Conservation (phyloP, 768 basidiomycete genomes). For the Nidularia pulvinata region DNA sequence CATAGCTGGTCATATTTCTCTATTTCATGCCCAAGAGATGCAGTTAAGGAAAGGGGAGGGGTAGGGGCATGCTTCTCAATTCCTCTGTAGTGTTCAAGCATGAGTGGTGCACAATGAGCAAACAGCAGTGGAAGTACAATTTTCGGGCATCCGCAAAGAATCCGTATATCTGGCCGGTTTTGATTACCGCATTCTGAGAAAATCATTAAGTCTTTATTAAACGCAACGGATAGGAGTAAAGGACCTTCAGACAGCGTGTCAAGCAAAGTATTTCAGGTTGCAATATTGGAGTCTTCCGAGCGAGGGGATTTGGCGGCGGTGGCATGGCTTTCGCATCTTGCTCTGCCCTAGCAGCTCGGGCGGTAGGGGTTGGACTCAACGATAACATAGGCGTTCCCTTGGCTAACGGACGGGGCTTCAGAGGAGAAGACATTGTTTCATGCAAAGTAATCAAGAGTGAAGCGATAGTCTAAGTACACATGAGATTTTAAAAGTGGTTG, state of each 20-base stretch:
- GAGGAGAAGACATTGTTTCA: not conserved
- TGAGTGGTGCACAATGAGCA: not conserved
- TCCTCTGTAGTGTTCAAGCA: constrained; percentile 33
- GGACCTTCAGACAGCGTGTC: constrained; percentile 55
- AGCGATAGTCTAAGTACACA: no score
- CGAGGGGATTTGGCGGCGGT: constrained; percentile 45
- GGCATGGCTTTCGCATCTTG: constrained; percentile 45
- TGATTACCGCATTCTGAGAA: constrained; percentile 59
- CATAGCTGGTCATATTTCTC: constrained; percentile 83
- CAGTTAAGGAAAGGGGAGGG: constrained; percentile 66
- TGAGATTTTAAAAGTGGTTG: no score
- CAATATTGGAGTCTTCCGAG: constrained; percentile 34
- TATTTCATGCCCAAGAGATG: constrained; percentile 69
- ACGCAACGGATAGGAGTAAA: not conserved
- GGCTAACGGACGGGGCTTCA: not conserved
- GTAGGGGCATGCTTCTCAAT: constrained; percentile 55
- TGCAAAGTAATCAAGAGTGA: no score
- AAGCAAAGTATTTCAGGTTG: constrained; percentile 69
- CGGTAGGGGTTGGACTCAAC: not conserved
- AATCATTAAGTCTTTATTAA: constrained; percentile 9
- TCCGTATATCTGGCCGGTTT: constrained; percentile 68
- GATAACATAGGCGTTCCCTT: not conserved
- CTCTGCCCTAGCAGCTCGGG: not conserved
- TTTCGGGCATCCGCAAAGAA: constrained; percentile 67
- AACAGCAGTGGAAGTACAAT: constrained; percentile 47